Evolutionary conservation across 1,139 yeast genomes (phyloP).

Genomic region (Sugiyamaella xylanicola): DNA sequence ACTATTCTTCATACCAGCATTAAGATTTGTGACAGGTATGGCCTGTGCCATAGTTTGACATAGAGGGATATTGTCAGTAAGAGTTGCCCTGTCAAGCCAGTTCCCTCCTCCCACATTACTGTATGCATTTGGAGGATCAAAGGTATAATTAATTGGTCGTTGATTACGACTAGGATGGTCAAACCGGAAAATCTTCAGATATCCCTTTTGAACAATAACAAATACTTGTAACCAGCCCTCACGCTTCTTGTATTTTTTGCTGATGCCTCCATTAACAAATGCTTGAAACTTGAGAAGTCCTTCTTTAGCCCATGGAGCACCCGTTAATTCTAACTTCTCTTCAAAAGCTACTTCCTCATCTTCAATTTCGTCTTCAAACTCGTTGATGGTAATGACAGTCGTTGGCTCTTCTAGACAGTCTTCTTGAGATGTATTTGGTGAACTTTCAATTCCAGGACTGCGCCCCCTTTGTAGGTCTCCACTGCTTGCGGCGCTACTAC

Average conservation of each 20-base stretch:
- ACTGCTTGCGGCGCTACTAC: slow-evolving; percentile 6
- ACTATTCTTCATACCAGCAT: slow-evolving; percentile 16
- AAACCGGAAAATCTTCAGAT: slow-evolving; percentile 39
- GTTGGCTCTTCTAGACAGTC: slow-evolving; percentile 1
- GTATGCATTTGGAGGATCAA: slow-evolving; percentile 26
- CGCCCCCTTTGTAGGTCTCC: not conserved
- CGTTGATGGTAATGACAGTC: slow-evolving; percentile 8
- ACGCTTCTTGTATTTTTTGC: slow-evolving; percentile 22
- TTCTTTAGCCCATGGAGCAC: slow-evolving; percentile 80
- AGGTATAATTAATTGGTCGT: slow-evolving; percentile 15
- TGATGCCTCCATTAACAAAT: slow-evolving; percentile 37
- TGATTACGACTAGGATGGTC: slow-evolving; percentile 23
- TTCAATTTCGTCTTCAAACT: slow-evolving; percentile 1
- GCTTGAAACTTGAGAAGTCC: slow-evolving; percentile 62
- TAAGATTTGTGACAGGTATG: slow-evolving; percentile 29
- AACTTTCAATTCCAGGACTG: not conserved
- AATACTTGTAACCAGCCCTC: slow-evolving; percentile 38
- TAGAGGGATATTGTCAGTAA: slow-evolving; percentile 39
- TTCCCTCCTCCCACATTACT: slow-evolving; percentile 60
- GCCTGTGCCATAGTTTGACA: slow-evolving; percentile 42
- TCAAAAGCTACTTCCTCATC: slow-evolving; percentile 25
- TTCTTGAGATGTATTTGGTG: slow-evolving; percentile 1
- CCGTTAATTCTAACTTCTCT: slow-evolving; percentile 61
- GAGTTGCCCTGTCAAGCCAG: slow-evolving; percentile 52
- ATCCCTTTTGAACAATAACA: slow-evolving; percentile 42